These are phyloP conservation scores for Arachis monticola DNA, from an alignment of 331 rosid species.

Conservation along the genomic window DNA sequence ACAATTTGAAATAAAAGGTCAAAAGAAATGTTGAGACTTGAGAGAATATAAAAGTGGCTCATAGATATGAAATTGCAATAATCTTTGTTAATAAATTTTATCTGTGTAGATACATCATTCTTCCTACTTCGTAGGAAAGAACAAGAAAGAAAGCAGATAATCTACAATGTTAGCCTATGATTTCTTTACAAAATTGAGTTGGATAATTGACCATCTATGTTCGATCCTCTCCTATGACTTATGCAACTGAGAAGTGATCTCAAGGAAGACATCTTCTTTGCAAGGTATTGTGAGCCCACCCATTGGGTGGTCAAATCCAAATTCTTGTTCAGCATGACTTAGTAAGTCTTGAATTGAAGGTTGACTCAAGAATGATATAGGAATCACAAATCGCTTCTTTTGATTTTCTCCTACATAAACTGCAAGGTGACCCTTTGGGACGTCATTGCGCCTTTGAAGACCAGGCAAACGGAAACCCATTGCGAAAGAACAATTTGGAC, in stretches of 20 bases:
- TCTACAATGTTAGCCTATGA: conserved; percentile 7
- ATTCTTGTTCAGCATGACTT: conserved; percentile 11
- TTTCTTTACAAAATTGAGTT: background rate
- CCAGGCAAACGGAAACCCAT: conserved; percentile 43
- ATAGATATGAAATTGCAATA: background rate
- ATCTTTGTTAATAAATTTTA: no score
- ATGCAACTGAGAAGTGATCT: conserved; percentile 18
- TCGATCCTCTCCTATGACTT: background rate
- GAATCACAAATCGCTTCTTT: conserved; percentile 46
- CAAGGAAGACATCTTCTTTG: conserved; percentile 19
- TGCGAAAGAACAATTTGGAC: background rate
- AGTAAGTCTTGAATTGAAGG: conserved; percentile 22
- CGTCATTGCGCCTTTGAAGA: conserved; percentile 15
- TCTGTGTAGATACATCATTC: background rate
- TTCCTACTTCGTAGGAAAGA: background rate
- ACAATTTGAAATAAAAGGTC: conserved; percentile 1
- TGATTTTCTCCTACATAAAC: conserved; percentile 40
- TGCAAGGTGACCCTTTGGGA: conserved; percentile 41
- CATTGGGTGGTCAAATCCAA: conserved; percentile 25
- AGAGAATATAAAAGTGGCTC: background rate
- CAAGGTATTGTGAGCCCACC: conserved; percentile 26
- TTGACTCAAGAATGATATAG: conserved; percentile 23
- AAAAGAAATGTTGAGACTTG: background rate
- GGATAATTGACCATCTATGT: conserved; percentile 11
- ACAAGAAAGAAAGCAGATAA: conserved; percentile 8